These are phyloP conservation scores for Aspergillus homomorphus DNA, from an alignment of 495 filamentous ascomycete species.

Conservation along the genomic window DNA sequence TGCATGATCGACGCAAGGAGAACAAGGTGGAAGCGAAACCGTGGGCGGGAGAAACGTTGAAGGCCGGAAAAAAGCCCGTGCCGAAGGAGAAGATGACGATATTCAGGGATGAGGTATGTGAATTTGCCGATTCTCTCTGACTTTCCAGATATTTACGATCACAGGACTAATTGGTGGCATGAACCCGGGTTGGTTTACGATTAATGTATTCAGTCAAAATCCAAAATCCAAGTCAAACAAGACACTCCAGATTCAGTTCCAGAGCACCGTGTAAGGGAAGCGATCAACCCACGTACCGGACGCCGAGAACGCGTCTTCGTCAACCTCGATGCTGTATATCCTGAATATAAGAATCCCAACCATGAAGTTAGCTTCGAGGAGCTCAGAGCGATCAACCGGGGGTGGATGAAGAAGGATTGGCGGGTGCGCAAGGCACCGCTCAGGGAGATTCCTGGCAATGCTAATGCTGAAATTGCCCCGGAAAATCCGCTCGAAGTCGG, in stretches of 20 bases:
- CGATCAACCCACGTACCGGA: conserved; percentile 72
- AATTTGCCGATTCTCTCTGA: conserved; percentile 35
- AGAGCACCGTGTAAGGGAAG: conserved; percentile 63
- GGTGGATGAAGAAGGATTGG: conserved; percentile 76
- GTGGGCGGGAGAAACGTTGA: conserved; percentile 89
- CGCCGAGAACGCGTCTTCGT: conserved; percentile 82
- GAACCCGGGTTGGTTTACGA: conserved; percentile 56
- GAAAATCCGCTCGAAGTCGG: conserved; percentile 14
- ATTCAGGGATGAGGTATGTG: conserved; percentile 94
- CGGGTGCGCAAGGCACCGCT: conserved; percentile 35
- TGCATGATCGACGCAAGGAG: conserved; percentile 89
- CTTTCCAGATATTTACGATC: conserved; percentile 78
- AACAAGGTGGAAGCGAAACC: conserved; percentile 83
- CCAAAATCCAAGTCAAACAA: conserved; percentile 42
- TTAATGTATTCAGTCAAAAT: conserved; percentile 59
- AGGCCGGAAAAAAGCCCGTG: conserved; percentile 73
- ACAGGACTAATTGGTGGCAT: conserved; percentile 89
- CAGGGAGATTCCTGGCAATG: conserved; percentile 40
- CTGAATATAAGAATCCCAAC: conserved; percentile 61
- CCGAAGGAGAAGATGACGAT: conserved; percentile 79
- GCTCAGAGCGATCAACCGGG: conserved; percentile 72
- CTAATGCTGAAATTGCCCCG: conserved; percentile 12
- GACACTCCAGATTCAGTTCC: conserved; percentile 31
- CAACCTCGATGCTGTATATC: conserved; percentile 80
- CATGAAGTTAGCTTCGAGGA: conserved; percentile 88